phyloP scores from a whole-genome alignment of 495 filamentous ascomycete species.

The Tuber microsphaerosporum region DNA sequence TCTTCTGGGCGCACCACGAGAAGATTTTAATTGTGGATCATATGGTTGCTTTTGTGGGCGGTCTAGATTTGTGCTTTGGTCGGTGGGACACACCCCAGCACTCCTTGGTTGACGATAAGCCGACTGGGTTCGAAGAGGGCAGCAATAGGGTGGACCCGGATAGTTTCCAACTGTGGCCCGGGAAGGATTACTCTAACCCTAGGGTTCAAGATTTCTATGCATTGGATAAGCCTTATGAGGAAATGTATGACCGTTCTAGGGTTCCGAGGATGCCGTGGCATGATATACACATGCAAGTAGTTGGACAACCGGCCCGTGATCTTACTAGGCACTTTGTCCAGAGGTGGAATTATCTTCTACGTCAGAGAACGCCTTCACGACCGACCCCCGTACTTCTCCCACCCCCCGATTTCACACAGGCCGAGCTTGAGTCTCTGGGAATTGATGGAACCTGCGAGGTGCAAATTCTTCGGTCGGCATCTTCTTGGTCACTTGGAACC shows the following conservation, averaged over 20 bases:
- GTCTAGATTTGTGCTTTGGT: constrained; percentile 95
- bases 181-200: constrained; percentile 98
- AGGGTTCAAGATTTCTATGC: constrained; percentile 90
- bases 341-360: constrained; percentile 94
- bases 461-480: constrained; percentile 85
- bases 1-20: constrained; percentile 99
- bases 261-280: constrained; percentile 98
- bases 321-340: constrained; percentile 97
- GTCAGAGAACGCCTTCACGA: constrained; percentile 84
- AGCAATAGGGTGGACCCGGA: constrained; percentile 72
- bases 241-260: constrained; percentile 92
- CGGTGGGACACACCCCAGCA: constrained; percentile 96
- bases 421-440: constrained; percentile 78
- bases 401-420: constrained; percentile 78
- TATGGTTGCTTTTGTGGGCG: constrained; percentile 89
- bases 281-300: constrained; percentile 96
- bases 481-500: constrained; percentile 85
- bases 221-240: constrained; percentile 89
- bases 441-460: constrained; percentile 91
- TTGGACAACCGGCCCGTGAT: constrained; percentile 90
- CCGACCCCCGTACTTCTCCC: constrained; percentile 91
- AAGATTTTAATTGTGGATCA: constrained; percentile 95
- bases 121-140: constrained; percentile 81
- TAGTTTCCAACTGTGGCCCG: constrained; percentile 92
- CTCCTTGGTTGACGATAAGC: constrained; percentile 80